Percentiles rank a stretch among this genome's conserved stretches.
phyloP scores from a whole-genome alignment of 768 basidiomycete species.

The Suillus decipiens region DNA sequence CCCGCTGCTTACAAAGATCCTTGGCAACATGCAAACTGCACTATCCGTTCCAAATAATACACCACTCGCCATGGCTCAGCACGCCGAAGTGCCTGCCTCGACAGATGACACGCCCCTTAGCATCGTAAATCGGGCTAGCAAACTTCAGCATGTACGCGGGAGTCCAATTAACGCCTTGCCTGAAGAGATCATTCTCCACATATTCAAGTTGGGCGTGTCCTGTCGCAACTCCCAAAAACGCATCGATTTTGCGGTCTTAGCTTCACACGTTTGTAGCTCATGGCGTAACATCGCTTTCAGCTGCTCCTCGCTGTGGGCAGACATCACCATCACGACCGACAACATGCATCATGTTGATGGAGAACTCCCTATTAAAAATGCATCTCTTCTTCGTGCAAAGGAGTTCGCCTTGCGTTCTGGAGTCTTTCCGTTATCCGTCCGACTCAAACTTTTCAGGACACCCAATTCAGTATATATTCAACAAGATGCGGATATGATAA shows the following conservation, averaged over 20 bases:
- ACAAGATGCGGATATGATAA: not conserved
- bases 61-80: not conserved
- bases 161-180: conserved; percentile 5
- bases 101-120: not conserved
- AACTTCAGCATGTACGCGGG: not conserved
- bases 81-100: not conserved
- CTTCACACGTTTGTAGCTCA: conserved; percentile 43
- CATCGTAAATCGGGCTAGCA: not conserved
- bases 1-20: not conserved
- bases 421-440: conserved; percentile 9
- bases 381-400: not conserved
- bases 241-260: conserved; percentile 25
- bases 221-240: not conserved
- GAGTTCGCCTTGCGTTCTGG: conserved; percentile 7
- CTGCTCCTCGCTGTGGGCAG: conserved; percentile 40
- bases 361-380: not conserved
- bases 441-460: not conserved
- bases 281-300: conserved; percentile 42
- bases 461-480: not conserved
- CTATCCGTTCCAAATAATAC: not conserved
- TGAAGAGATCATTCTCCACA: conserved; percentile 10
- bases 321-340: conserved; percentile 21
- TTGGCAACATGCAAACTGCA: not conserved
- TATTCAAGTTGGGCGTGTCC: conserved; percentile 11
- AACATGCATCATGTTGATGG: not conserved